A percentile compares a stretch with the other conserved stretches of the same genome.
These are phyloP conservation scores for Metarhizium humberi DNA, from an alignment of 2,329 filamentous ascomycete species.

Conservation along the genomic window DNA sequence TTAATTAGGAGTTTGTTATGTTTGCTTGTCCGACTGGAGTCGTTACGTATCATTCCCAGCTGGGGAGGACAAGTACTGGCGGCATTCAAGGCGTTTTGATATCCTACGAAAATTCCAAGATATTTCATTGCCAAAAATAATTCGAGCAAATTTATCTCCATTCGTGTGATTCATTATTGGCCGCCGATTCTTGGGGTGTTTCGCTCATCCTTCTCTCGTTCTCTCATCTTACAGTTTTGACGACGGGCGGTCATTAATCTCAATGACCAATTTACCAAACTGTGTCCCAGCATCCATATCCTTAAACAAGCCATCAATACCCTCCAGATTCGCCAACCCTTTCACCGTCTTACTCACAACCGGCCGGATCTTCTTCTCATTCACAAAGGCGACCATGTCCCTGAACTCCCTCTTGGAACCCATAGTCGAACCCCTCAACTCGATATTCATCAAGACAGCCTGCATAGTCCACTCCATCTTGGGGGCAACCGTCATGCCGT, in stretches of 20 bases:
- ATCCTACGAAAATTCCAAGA: slow-evolving; percentile 7
- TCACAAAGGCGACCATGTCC: slow-evolving; percentile 83
- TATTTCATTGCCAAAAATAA: not conserved
- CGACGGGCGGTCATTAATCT: slow-evolving; percentile 38
- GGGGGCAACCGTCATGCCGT: slow-evolving; percentile 83
- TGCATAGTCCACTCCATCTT: slow-evolving; percentile 82
- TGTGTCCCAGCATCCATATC: slow-evolving; percentile 81
- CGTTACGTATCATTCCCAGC: not conserved
- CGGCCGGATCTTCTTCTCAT: slow-evolving; percentile 61
- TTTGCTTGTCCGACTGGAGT: not conserved
- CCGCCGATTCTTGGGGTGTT: not conserved
- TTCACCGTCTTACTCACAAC: slow-evolving; percentile 66
- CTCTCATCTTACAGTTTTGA: slow-evolving; percentile 29
- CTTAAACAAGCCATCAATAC: slow-evolving; percentile 70
- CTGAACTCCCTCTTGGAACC: slow-evolving; percentile 79
- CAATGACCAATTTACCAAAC: slow-evolving; percentile 86
- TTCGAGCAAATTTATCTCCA: not conserved
- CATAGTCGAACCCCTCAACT: slow-evolving; percentile 85
- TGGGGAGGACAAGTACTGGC: slow-evolving; percentile 1
- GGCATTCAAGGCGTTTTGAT: slow-evolving; percentile 9
- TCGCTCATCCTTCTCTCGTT: not conserved
- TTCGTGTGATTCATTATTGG: not conserved
- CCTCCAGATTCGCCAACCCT: slow-evolving; percentile 66
- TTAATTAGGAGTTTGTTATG: not conserved
- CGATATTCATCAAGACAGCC: slow-evolving; percentile 79